phyloP scores from a whole-genome alignment of 331 rosid genomes.

The Arachis monticola region DNA sequence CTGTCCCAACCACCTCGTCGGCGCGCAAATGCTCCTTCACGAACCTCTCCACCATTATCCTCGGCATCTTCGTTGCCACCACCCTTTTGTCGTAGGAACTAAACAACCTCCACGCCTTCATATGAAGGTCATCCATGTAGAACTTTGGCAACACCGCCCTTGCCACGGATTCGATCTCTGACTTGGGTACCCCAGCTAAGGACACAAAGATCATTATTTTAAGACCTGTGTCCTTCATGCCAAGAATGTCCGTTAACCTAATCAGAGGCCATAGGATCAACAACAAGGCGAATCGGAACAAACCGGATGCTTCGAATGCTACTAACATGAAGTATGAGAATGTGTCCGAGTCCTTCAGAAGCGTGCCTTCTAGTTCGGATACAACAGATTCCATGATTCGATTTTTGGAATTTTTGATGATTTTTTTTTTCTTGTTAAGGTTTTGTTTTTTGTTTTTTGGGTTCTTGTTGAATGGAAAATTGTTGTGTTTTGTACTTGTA shows the following conservation, averaged over 20 bases:
- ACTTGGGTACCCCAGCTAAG: slow-evolving; percentile 51
- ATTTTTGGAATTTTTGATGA: not conserved
- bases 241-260: slow-evolving; percentile 40
- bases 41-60: slow-evolving; percentile 79
- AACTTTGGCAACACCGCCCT: slow-evolving; percentile 89
- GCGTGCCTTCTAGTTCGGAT: slow-evolving; percentile 86
- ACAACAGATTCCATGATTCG: slow-evolving; percentile 55
- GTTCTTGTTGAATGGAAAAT: slow-evolving; percentile 15
- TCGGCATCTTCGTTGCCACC: slow-evolving; percentile 71
- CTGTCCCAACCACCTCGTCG: slow-evolving; percentile 67
- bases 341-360: slow-evolving; percentile 58
- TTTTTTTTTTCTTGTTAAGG: slow-evolving; percentile 16
- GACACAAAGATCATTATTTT: slow-evolving; percentile 72
- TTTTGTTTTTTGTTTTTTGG: slow-evolving; percentile 3
- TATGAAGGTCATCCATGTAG: slow-evolving; percentile 74
- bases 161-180: slow-evolving; percentile 70
- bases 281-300: slow-evolving; percentile 70
- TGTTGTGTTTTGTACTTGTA: slow-evolving; percentile 35
- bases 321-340: slow-evolving; percentile 88
- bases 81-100: slow-evolving; percentile 49
- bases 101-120: slow-evolving; percentile 69
- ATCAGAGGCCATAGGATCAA: slow-evolving; percentile 69
- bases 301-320: slow-evolving; percentile 88
- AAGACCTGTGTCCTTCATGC: slow-evolving; percentile 46
- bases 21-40: slow-evolving; percentile 82